A percentile compares a stretch with the other conserved stretches of the same genome.
Evolutionary conservation across 106 monocot genomes (phyloP).

Genomic region (Acorus gramineus): DNA sequence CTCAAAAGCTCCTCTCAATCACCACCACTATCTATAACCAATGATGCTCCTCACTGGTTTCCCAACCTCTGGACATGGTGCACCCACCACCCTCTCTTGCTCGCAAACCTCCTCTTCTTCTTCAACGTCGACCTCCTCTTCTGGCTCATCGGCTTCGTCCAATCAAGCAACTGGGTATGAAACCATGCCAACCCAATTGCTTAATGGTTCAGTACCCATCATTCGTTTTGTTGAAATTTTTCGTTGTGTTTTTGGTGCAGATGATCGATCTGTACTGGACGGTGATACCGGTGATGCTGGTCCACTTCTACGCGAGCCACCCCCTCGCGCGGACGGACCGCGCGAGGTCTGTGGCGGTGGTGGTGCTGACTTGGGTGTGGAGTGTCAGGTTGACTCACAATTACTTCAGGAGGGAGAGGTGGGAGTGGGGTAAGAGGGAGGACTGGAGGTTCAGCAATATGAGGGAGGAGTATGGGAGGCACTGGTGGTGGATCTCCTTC

Average conservation of each 20-base stretch:
- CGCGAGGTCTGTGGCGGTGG: conserved; percentile 44
- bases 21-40: conserved; percentile 7
- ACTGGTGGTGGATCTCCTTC: conserved; percentile 95
- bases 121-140: conserved; percentile 83
- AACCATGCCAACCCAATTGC: neutral
- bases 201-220: too few species aligned
- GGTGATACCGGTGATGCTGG: conserved; percentile 77
- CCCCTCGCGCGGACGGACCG: conserved; percentile 29
- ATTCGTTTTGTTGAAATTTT: too few species aligned
- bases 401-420: conserved; percentile 88
- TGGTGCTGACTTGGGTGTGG: conserved; percentile 67
- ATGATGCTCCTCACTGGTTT: neutral
- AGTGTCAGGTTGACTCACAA: conserved; percentile 83
- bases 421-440: conserved; percentile 88
- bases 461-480: conserved; percentile 51
- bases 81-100: conserved; percentile 51
- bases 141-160: conserved; percentile 68
- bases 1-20: conserved; percentile 10
- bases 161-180: conserved; percentile 62
- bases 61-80: conserved; percentile 45
- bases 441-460: conserved; percentile 86
- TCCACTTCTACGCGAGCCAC: conserved; percentile 57
- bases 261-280: conserved; percentile 98
- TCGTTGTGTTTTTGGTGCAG: conserved; percentile 20
- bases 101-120: conserved; percentile 89